Base-by-base conservation (phyloP, 768 basidiomycete genomes). In the Tricholoma hemisulphureum region DNA sequence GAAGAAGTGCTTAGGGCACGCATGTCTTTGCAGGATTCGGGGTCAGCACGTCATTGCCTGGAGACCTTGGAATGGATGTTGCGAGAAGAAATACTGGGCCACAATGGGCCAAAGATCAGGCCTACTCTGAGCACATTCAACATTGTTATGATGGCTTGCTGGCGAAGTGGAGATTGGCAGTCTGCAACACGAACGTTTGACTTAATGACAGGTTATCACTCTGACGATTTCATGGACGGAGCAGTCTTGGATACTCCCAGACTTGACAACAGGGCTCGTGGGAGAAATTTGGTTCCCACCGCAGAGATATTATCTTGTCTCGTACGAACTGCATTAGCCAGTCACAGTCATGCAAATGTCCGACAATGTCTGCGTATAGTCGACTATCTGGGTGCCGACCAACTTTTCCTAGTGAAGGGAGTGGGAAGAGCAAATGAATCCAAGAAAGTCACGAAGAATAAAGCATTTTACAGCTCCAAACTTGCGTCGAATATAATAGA, bases 21-120 rank as follows among this genome's bases (percentile, higher is more conserved):
- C 48, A 71, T 81, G 16, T 64, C 79, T 23, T 61, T 81, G 20
- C 72, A 78, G 3, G 72, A 71, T 6, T 63, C 72, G 23, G 71
- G 73, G 16, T 63, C 73, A 10, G 79, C 83, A 1, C 69, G 77
- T 9, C 76, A 80, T 57, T 83, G 85, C 4, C 70, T 90, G 39
- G 79, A 83, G 56, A 77, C 71, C 2, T 73, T 93, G 23, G 81
- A 88, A 65, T 90, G 88, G 87, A 87, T 88, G 82, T 68, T 89
- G 53, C 75, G 77, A 52, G 80, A 82, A 57, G 83, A 83, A 63
- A 77, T 78, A 23, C 65, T 74, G 18, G 75, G 74, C 20, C 59
- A 72, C n/a, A 75, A 75, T 58, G 78, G 80, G 3, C 75, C 75
- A 28, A 75, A 75, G 59, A 74, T 88, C 52, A 66, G 76, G 29